These are phyloP conservation scores for Kuraishia ogatae DNA, from an alignment of 805 yeast genomes.

Conservation along the genomic window DNA sequence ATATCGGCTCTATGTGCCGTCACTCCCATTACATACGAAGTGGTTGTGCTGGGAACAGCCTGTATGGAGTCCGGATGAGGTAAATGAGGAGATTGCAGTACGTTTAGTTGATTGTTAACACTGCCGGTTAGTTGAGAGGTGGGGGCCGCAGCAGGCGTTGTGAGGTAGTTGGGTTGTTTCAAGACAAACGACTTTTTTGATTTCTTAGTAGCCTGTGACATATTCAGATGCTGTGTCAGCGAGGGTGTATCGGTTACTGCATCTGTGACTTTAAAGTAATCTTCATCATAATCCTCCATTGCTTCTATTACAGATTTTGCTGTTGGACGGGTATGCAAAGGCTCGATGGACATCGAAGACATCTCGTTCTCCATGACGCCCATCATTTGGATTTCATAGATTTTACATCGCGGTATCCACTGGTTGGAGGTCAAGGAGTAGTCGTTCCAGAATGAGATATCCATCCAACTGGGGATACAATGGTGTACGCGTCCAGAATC, in stretches of 20 bases:
- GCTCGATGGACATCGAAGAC: constrained; percentile 57
- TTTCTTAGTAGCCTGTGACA: not conserved
- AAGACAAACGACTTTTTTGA: not conserved
- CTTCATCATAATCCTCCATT: constrained; percentile 62
- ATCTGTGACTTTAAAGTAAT: constrained; percentile 30
- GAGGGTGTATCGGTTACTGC: not conserved
- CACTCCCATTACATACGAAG: constrained; percentile 25
- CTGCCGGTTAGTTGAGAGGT: no score
- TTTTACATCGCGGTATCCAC: constrained; percentile 93
- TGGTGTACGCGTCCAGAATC: constrained; percentile 42
- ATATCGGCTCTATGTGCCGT: constrained; percentile 26
- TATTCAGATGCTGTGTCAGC: not conserved
- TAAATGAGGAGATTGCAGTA: not conserved
- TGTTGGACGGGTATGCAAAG: constrained; percentile 30
- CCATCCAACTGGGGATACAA: constrained; percentile 93
- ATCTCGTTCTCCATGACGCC: constrained; percentile 91
- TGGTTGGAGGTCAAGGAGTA: constrained; percentile 35
- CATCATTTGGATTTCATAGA: constrained; percentile 96
- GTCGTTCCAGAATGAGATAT: constrained; percentile 83
- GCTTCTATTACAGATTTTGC: constrained; percentile 41
- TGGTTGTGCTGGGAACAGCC: constrained; percentile 17
- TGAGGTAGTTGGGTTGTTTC: not conserved
- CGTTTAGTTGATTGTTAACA: no score
- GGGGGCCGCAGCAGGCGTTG: not conserved
- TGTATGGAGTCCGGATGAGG: not conserved